Conservation (phyloP, 768 basidiomycete genomes). For the Calocybe gangraenosa region DNA sequence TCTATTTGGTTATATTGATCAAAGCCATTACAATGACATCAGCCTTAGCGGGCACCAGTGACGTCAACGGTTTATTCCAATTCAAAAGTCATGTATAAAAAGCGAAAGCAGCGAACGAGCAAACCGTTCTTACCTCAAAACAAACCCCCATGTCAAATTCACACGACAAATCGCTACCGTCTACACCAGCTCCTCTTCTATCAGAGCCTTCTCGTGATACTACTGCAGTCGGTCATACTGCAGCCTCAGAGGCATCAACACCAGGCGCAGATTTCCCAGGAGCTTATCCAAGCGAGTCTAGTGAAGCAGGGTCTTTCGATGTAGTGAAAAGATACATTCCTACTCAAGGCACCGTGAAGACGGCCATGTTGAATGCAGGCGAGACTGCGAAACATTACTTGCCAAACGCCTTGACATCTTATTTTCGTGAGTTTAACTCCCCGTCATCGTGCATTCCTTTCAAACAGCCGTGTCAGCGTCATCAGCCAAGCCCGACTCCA, state of each 20-base stretch:
- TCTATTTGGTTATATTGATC: too few species aligned
- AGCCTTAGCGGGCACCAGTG: too few species aligned
- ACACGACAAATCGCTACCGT: neutral
- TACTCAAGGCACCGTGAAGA: constrained; percentile 17
- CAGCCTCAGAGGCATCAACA: constrained; percentile 4
- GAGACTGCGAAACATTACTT: constrained; percentile 20
- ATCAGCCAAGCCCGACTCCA: neutral
- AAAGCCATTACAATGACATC: too few species aligned
- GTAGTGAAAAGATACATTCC: constrained; percentile 19
- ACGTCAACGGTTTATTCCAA: too few species aligned
- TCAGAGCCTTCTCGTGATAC: constrained; percentile 8
- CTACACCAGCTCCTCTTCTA: too few species aligned
- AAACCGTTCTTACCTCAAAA: too few species aligned
- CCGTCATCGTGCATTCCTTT: neutral
- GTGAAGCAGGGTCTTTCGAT: constrained; percentile 7
- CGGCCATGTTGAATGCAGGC: constrained; percentile 15
- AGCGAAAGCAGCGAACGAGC: too few species aligned
- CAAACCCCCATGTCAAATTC: neutral
- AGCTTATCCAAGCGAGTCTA: constrained; percentile 12
- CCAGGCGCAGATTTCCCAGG: constrained; percentile 16
- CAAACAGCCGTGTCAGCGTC: neutral
- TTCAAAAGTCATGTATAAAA: too few species aligned
- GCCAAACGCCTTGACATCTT: constrained; percentile 11
- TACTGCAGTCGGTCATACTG: too few species aligned
- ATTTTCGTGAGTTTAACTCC: constrained; percentile 10